phyloP scores from a whole-genome alignment of 306 rosid genomes.

The Vigna mungo region DNA sequence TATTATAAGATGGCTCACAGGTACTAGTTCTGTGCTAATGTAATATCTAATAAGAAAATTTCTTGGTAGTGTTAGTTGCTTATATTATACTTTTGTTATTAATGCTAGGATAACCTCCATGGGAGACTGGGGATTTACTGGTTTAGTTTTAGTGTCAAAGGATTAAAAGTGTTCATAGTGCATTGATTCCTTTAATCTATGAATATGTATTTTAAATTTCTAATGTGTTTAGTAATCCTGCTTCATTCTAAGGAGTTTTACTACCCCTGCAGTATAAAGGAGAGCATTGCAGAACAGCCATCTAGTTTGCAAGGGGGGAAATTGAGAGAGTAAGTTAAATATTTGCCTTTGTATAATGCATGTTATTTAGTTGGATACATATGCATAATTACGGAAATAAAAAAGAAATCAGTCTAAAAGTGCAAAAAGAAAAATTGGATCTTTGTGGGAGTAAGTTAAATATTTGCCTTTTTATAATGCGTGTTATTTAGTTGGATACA shows the following conservation, averaged over 20 bases:
- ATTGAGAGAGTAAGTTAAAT: slow-evolving; percentile 88
- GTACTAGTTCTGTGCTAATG: slow-evolving; percentile 53
- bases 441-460: slow-evolving; percentile 85
- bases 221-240: slow-evolving; percentile 23
- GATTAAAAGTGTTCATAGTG: slow-evolving; percentile 24
- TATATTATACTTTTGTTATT: not conserved
- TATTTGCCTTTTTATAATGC: slow-evolving; percentile 23
- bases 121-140: not conserved
- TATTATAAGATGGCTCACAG: slow-evolving; percentile 99
- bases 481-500: slow-evolving; percentile 9
- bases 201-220: not conserved
- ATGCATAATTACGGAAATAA: not conserved
- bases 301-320: slow-evolving; percentile 76
- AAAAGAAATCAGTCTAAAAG: no score
- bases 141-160: slow-evolving; percentile 28
- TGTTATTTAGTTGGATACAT: slow-evolving; percentile 11
- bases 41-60: slow-evolving; percentile 21
- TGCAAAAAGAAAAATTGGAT: no score
- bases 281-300: slow-evolving; percentile 94
- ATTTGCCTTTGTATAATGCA: slow-evolving; percentile 20
- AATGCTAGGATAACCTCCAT: not conserved
- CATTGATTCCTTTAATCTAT: slow-evolving; percentile 40
- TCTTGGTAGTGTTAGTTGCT: slow-evolving; percentile 35
- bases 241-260: slow-evolving; percentile 32
- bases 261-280: slow-evolving; percentile 78